phyloP scores from a whole-genome alignment of 805 yeast species.

The Geotrichum ghanense region DNA sequence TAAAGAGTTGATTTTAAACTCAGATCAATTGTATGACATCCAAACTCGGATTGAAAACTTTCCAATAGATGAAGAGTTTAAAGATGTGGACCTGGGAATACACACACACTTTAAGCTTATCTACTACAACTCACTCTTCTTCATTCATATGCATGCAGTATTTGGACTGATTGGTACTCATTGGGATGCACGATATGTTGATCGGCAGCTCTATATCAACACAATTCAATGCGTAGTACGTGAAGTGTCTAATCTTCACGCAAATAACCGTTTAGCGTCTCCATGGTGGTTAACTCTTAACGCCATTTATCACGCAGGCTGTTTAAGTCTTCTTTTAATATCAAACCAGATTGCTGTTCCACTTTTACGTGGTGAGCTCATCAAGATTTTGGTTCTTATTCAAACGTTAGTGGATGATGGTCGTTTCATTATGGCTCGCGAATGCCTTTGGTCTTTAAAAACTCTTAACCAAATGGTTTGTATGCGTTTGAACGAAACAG shows the following conservation, averaged over 20 bases:
- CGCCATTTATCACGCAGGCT: conserved; percentile 25
- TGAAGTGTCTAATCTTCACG: conserved; percentile 23
- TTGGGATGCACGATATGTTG: conserved; percentile 13
- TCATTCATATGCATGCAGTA: conserved; percentile 4
- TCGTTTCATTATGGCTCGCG: conserved; percentile 37
- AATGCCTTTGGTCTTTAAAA: conserved; percentile 52
- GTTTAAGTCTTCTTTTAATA: conserved; percentile 31
- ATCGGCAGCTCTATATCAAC: conserved; percentile 23
- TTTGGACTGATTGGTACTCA: conserved; percentile 10
- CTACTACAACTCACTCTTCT: conserved; percentile 4
- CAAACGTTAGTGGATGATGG: conserved; percentile 15
- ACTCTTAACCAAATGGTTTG: conserved; percentile 41
- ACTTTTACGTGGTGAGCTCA: conserved; percentile 9
- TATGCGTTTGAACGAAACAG: conserved; percentile 34
- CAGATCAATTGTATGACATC: conserved; percentile 6
- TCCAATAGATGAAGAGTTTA: conserved; percentile 14
- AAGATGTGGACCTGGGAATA: conserved; percentile 20
- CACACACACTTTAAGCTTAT: conserved; percentile 12
- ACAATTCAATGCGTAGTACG: conserved; percentile 26
- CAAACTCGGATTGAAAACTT: conserved; percentile 6
- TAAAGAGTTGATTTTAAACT: conserved; percentile 11
- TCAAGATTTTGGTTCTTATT: conserved; percentile 11
- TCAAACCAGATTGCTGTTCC: conserved; percentile 29
- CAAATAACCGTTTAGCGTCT: conserved; percentile 22
- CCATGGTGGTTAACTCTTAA: conserved; percentile 47